phyloP scores from a whole-genome alignment of 2,329 filamentous ascomycete genomes.

The Microsporum ferrugineum region DNA sequence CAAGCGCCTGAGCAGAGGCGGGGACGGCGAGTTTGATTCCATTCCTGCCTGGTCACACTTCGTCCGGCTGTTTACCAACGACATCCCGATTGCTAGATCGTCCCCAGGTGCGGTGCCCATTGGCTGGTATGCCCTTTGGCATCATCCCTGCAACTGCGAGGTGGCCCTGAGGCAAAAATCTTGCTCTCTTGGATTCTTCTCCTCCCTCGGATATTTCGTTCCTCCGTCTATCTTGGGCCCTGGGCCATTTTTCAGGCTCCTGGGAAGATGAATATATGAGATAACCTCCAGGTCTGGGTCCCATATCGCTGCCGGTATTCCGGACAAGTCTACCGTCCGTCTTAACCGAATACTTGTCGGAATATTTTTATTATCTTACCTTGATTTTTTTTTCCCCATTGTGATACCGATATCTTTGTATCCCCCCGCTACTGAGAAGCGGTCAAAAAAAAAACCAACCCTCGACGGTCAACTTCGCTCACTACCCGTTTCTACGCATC shows the following conservation, averaged over 20 bases:
- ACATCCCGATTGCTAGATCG: not conserved
- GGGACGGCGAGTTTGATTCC: not conserved
- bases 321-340: not conserved
- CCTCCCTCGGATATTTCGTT: slow-evolving; percentile 1
- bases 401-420: not conserved
- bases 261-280: not conserved
- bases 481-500: not conserved
- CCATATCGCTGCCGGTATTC: not conserved
- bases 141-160: not conserved
- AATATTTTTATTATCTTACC: not conserved
- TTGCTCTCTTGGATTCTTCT: not conserved
- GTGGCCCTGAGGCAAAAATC: not conserved
- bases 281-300: not conserved
- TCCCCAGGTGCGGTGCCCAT: not conserved
- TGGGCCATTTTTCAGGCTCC: not conserved
- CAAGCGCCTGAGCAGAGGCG: not conserved
- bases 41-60: not conserved
- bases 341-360: not conserved
- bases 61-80: not conserved
- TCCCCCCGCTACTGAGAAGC: not conserved
- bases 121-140: not conserved
- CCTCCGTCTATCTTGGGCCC: not conserved
- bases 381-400: not conserved
- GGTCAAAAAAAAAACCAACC: not conserved
- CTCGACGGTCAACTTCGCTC: not conserved